These are phyloP conservation scores for Choiromyces venosus DNA, from an alignment of 495 filamentous ascomycete species.

Conservation along the genomic window DNA sequence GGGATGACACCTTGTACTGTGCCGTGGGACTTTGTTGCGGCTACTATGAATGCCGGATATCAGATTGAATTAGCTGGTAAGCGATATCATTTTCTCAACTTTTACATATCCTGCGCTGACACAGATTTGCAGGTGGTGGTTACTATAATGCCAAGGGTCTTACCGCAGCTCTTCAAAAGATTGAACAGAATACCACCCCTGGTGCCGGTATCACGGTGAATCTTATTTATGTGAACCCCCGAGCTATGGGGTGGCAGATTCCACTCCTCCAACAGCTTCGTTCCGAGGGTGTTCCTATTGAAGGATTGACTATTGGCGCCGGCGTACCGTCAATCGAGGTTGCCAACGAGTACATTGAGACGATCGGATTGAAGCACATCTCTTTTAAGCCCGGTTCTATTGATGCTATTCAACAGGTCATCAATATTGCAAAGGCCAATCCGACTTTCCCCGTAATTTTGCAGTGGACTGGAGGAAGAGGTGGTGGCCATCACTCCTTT, in stretches of 20 bases:
- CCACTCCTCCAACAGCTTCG: conserved; percentile 79
- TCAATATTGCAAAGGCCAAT: conserved; percentile 88
- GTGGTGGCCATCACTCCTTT: conserved; percentile 90
- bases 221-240: conserved; percentile 92
- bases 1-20: conserved; percentile 96
- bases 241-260: conserved; percentile 97
- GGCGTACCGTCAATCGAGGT: conserved; percentile 92
- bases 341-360: conserved; percentile 88
- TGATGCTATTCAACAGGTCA: conserved; percentile 80
- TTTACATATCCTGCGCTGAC: conserved; percentile 11
- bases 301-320: conserved; percentile 89
- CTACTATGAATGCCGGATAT: conserved; percentile 91
- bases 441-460: conserved; percentile 83
- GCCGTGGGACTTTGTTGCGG: conserved; percentile 91
- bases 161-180: conserved; percentile 82
- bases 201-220: conserved; percentile 92
- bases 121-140: conserved; percentile 57
- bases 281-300: conserved; percentile 83
- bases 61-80: conserved; percentile 72
- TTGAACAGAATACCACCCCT: conserved; percentile 78
- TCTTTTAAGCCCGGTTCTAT: conserved; percentile 90
- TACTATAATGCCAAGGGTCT: conserved; percentile 89
- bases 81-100: conserved; percentile 4
- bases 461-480: conserved; percentile 92
- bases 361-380: conserved; percentile 90